Evolutionary conservation across 768 basidiomycete genomes (phyloP).

Genomic region (Daedaleopsis nitida): DNA sequence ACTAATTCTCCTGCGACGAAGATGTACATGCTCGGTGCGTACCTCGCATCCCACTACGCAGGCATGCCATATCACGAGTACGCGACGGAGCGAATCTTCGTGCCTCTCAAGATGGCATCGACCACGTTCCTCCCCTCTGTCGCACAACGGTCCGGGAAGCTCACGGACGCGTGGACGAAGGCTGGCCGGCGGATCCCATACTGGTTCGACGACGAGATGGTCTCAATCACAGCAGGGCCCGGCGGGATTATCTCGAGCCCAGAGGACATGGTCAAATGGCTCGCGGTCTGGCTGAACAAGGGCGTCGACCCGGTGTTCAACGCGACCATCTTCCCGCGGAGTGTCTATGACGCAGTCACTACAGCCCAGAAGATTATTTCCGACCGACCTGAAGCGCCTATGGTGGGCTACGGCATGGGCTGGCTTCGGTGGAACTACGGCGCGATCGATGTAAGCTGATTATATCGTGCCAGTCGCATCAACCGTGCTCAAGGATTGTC

Average conservation of each 20-base stretch:
- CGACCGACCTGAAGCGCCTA: conserved; percentile 20
- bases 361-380: conserved; percentile 34
- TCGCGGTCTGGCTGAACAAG: conserved; percentile 36
- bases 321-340: conserved; percentile 35
- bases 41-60: conserved; percentile 38
- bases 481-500: background rate
- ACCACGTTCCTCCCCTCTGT: conserved; percentile 41
- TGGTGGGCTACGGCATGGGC: conserved; percentile 45
- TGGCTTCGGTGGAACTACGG: conserved; percentile 41
- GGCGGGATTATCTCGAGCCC: conserved; percentile 47
- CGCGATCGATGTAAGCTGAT: conserved; percentile 39
- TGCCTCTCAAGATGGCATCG: conserved; percentile 41
- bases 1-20: conserved; percentile 15
- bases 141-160: conserved; percentile 36
- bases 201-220: conserved; percentile 34
- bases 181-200: conserved; percentile 38
- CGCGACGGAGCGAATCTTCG: conserved; percentile 43
- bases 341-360: conserved; percentile 35
- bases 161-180: conserved; percentile 36
- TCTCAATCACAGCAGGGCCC: conserved; percentile 36
- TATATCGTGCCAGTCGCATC: too few relatives aligned
- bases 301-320: conserved; percentile 37
- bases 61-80: conserved; percentile 40
- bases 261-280: conserved; percentile 49
- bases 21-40: conserved; percentile 42